phyloP scores from a whole-genome alignment of 208 protist species.

The Acanthamoeba lenticulata region DNA sequence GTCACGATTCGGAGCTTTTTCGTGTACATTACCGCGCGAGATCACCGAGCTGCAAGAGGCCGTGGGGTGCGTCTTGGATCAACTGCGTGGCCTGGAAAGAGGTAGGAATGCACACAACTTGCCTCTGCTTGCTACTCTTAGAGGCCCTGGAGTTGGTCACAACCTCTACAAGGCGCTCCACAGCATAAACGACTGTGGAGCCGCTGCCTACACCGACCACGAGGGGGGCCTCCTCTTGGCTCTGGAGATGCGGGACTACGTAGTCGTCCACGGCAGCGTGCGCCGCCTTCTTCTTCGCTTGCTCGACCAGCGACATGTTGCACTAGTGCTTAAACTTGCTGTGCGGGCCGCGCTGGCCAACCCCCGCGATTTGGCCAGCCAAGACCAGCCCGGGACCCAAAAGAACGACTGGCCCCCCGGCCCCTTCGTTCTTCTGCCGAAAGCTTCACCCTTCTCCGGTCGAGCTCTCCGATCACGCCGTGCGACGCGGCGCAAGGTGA shows the following conservation, averaged over 20 bases:
- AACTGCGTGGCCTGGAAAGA: constrained; percentile 85
- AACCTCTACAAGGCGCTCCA: constrained; percentile 75
- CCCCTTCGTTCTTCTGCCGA: not conserved
- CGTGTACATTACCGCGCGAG: constrained; percentile 20
- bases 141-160: not conserved
- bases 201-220: constrained; percentile 84
- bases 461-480: not conserved
- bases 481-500: not conserved
- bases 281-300: constrained; percentile 72
- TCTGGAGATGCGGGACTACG: not conserved
- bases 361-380: no score
- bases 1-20: no score
- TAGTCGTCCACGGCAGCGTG: constrained; percentile 77
- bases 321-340: not conserved
- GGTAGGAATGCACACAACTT: constrained; percentile 83
- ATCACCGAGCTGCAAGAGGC: constrained; percentile 68
- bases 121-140: constrained; percentile 62
- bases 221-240: not conserved
- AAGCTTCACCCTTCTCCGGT: not conserved
- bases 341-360: no score
- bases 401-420: no score
- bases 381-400: no score
- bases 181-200: constrained; percentile 85
- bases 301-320: constrained; percentile 57
- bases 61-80: constrained; percentile 75